Evolutionary conservation across 2,329 filamentous ascomycete species (phyloP).

Genomic region (Colletotrichum limetticola): DNA sequence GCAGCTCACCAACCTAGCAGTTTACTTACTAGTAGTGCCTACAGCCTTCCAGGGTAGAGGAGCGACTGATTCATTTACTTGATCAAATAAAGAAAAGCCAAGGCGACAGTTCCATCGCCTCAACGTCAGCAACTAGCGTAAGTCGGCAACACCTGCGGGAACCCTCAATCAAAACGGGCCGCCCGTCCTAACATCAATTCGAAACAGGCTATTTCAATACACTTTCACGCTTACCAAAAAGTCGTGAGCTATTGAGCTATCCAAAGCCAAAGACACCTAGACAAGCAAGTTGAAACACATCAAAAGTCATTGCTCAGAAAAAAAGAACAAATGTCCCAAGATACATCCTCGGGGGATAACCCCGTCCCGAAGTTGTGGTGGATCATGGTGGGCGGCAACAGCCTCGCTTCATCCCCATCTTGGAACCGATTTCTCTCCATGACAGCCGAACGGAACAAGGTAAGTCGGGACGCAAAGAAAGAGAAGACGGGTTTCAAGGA

Average conservation of each 20-base stretch:
- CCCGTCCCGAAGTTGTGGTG: constrained; percentile 13
- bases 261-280: neutral
- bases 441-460: constrained; percentile 1
- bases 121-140: neutral
- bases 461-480: neutral
- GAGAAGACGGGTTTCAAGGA: constrained; percentile 7
- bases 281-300: neutral
- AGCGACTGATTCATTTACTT: neutral
- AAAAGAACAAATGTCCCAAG: constrained; percentile 2
- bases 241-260: neutral
- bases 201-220: neutral
- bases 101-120: neutral
- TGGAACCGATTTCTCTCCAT: constrained; percentile 17
- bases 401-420: constrained; percentile 7
- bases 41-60: neutral
- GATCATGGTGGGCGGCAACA: constrained; percentile 24
- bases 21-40: neutral
- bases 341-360: neutral
- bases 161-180: neutral
- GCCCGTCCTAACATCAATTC: neutral
- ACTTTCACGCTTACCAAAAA: too few relatives aligned
- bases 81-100: neutral
- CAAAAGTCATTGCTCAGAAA: neutral
- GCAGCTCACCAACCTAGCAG: neutral
- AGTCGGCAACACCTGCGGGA: neutral